These are phyloP conservation scores for Cordyceps pruinosa DNA, from an alignment of 2,329 filamentous ascomycete genomes.

Conservation along the genomic window DNA sequence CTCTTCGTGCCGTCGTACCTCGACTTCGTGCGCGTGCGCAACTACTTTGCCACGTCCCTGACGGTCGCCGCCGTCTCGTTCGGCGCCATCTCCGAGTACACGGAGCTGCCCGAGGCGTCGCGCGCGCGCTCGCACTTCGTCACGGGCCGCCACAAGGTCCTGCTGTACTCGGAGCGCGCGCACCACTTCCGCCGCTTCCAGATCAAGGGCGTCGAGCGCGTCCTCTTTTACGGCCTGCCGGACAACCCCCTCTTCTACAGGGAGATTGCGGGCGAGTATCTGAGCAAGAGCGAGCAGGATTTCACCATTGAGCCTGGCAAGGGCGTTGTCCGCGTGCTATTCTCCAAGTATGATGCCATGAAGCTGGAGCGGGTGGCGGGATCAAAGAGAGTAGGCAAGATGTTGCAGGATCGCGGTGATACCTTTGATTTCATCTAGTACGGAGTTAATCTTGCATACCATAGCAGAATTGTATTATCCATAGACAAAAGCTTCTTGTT, in stretches of 20 bases:
- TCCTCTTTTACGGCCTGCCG: conserved; percentile 86
- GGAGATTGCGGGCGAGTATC: conserved; percentile 64
- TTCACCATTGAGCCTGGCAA: conserved; percentile 49
- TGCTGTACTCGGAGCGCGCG: conserved; percentile 91
- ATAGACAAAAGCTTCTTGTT: conserved; percentile 1
- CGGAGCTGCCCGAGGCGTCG: conserved; percentile 67
- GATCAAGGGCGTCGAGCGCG: conserved; percentile 69
- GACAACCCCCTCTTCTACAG: conserved; percentile 80
- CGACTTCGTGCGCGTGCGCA: conserved; percentile 89
- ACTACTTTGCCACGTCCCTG: conserved; percentile 73
- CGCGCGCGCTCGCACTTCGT: conserved; percentile 84
- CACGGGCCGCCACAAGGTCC: conserved; percentile 69
- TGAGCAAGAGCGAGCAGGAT: conserved; percentile 53
- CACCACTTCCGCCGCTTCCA: conserved; percentile 92
- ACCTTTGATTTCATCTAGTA: conserved; percentile 86
- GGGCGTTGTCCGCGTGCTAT: conserved; percentile 57
- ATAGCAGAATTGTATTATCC: conserved; percentile 2
- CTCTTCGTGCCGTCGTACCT: conserved; percentile 91
- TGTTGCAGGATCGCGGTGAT: conserved; percentile 79
- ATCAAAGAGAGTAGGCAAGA: conserved; percentile 68
- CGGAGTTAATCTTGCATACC: neutral
- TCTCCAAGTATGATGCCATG: conserved; percentile 84
- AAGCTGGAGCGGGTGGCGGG: conserved; percentile 86
- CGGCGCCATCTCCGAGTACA: conserved; percentile 84
- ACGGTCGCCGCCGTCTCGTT: conserved; percentile 48